Evolutionary conservation across 2,329 filamentous ascomycete genomes (phyloP), one percentile per base, ranked within the genome.

Genomic region (Chalara sp.): DNA sequence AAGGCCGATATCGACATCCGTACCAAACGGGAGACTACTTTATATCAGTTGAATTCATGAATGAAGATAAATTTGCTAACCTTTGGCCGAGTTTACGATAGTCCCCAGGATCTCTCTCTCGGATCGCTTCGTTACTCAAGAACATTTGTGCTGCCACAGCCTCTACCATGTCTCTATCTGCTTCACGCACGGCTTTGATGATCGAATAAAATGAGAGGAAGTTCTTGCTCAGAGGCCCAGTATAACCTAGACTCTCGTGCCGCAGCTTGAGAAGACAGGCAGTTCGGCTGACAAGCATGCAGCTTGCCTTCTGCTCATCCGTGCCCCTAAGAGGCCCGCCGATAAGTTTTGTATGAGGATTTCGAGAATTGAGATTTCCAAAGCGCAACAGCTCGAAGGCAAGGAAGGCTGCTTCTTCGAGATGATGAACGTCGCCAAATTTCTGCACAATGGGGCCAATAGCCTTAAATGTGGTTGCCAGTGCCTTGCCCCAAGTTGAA

Each of bases 201-300:
- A 97, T 76, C 1, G 89, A 91, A 54, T 89, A 87, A 73, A 91
- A 99, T 30, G 83, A 84, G 41, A 99, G 76, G 48, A 96, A 76
- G 58, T 92, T 90, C 68, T 93, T 86, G 74, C 90, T 96, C 1
- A 99, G 77, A 1, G 93, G 92, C 1, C 93, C 93, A 2, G 92
- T 96, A 69, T 96, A 99, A 32, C 93, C 93, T 59, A 92, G 91
- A 4, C 80, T 77, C 60, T 88, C 80, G 66, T 99, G 93, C 32
- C 84, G 81, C 55, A 97, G 76, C 63, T 87, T 89, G 47, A 90
- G 80, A 52, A 97, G 75, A 48, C 87, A 90, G 11, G 91, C 88
- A 54, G 91, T 86, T 39, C 93, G 86, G 59, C 90, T 93, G 61
- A 97, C 83, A 43, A 99, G 77, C 50, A 93, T 78, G 43, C 90